Evolutionary conservation across 2,329 filamentous ascomycete genomes (phyloP), one percentile per base, ranked within the genome.

Genomic region (Fusarium irregulare): DNA sequence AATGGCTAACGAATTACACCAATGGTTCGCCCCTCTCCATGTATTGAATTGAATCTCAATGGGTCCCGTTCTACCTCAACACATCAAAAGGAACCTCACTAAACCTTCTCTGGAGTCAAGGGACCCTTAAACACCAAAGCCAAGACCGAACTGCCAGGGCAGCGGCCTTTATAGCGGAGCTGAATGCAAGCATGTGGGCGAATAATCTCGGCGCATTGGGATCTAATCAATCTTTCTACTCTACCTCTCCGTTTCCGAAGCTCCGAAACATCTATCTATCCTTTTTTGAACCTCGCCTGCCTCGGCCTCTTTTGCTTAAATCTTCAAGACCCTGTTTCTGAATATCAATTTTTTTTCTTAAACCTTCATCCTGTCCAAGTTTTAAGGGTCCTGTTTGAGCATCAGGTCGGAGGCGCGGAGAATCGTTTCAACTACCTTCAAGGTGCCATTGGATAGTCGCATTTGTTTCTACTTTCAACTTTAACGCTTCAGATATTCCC

Each of bases 151-250:
- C n/a, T 21, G 27, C 60, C 41, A 65, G 60, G 64, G 60, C 51
- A 60, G 40, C 25, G 34, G 47, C 42, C 50, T 48, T 34, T 44
- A 48, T 23, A 42, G 64, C 54, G 56, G 64, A 67, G 64, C 14
- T 37, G 44, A 40, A 23, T 37, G 13, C 37, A 37, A 57, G 47
- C 69, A 70, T 71, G 30, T 70, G 51, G 65, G 55, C 65, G 65
- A 64, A 67, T 70, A 48, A 51, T 32, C 47, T 45, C 37, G 40
- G 59, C 40, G 48, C 42, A 70, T 58, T 72, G 61, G 51, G 51
- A 71, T 71, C 69, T 71, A 71, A 72, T 71, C 69, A 70, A 71
- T 71, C 69, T 70, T 34, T 65, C 16, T 46, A 13, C 25, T 65
- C 37, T 49, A 30, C 34, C 34, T 53, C 34, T 53, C 49, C 34